Evolutionary conservation across 495 filamentous ascomycete genomes (phyloP).

Genomic region (Aspergillus hancockii): DNA sequence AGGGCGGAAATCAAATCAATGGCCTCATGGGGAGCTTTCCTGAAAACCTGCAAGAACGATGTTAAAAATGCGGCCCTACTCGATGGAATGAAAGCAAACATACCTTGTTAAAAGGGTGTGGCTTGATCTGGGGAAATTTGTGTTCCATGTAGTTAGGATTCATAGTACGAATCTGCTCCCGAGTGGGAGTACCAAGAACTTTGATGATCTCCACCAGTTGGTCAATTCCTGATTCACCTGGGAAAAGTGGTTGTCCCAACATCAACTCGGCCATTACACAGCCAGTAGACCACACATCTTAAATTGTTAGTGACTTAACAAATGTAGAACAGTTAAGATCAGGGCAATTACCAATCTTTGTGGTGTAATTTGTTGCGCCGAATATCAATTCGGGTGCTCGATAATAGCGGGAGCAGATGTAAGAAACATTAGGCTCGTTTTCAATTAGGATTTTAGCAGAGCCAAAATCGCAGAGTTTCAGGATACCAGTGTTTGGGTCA

Average conservation of each 20-base stretch:
- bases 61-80: neutral
- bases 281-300: slow-evolving; percentile 99
- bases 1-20: slow-evolving; percentile 94
- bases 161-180: slow-evolving; percentile 99
- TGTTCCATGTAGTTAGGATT: slow-evolving; percentile 99
- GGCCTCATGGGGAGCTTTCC: slow-evolving; percentile 86
- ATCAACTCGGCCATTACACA: slow-evolving; percentile 99
- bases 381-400: slow-evolving; percentile 98
- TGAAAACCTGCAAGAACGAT: slow-evolving; percentile 68
- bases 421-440: slow-evolving; percentile 99
- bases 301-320: slow-evolving; percentile 24
- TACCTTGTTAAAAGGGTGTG: slow-evolving; percentile 96
- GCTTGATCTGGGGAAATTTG: slow-evolving; percentile 99
- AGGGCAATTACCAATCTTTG: slow-evolving; percentile 87
- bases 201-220: slow-evolving; percentile 99
- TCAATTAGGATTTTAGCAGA: slow-evolving; percentile 98
- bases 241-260: slow-evolving; percentile 97
- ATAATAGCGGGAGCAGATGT: slow-evolving; percentile 99
- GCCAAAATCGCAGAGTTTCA: slow-evolving; percentile 98
- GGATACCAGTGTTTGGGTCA: slow-evolving; percentile 83
- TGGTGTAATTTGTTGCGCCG: slow-evolving; percentile 98
- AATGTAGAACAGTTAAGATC: slow-evolving; percentile 11
- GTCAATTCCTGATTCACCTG: slow-evolving; percentile 98
- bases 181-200: slow-evolving; percentile 94
- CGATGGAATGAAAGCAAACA: slow-evolving; percentile 7